Evolutionary conservation across 768 basidiomycete species (phyloP).

Genomic region (Macrolepiota fuliginosa): DNA sequence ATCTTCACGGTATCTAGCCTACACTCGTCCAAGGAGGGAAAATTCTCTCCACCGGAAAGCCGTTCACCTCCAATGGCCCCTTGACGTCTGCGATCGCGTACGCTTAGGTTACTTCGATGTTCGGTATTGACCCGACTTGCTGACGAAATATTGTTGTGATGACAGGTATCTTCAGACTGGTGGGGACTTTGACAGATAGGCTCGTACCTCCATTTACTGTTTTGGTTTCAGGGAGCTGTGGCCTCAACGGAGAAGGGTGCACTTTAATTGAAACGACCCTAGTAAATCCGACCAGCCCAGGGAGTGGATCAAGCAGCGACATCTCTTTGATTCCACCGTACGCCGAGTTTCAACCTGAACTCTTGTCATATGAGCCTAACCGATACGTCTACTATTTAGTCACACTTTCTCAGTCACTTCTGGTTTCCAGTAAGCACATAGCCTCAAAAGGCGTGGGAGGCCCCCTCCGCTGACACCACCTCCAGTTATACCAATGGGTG

Average conservation of each 20-base stretch:
- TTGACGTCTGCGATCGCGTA: conserved; percentile 26
- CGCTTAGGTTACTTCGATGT: not conserved
- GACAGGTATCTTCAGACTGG: not conserved
- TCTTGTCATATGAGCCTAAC: not conserved
- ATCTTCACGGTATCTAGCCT: conserved; percentile 17
- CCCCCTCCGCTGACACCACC: not conserved
- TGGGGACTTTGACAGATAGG: too few species aligned
- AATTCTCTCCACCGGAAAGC: conserved; percentile 29
- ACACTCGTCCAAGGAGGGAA: conserved; percentile 27
- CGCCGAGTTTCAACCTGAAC: not conserved
- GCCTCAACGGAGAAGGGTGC: conserved; percentile 35
- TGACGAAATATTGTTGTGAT: not conserved
- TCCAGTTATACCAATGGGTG: conserved; percentile 24
- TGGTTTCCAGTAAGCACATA: conserved; percentile 25
- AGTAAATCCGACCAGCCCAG: conserved; percentile 27
- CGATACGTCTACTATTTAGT: conserved; percentile 8
- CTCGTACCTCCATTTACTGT: not conserved
- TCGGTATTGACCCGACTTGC: not conserved
- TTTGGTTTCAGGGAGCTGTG: conserved; percentile 22
- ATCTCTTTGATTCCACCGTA: conserved; percentile 32
- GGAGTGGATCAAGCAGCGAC: conserved; percentile 33
- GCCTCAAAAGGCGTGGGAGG: not conserved
- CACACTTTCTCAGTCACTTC: conserved; percentile 32
- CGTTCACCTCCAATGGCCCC: conserved; percentile 26
- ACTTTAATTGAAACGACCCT: conserved; percentile 31